Evolutionary conservation across 192 early-diverging fungal genomes (phyloP), one percentile per base, ranked within the genome.

Genomic region (Pilaira anomala): DNA sequence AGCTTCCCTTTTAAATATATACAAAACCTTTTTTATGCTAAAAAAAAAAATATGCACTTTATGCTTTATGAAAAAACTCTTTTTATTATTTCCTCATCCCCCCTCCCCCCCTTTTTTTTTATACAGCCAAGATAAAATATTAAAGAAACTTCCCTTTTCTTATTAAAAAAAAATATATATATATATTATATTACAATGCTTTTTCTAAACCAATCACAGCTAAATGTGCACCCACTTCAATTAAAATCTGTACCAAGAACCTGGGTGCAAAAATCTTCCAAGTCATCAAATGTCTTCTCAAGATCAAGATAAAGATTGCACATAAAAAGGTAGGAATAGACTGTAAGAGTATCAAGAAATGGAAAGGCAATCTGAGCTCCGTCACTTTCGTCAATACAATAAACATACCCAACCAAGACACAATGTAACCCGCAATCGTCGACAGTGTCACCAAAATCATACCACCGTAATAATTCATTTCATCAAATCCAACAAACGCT

Each of bases 191-290:
- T 36, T 36, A 36, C 33, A 36, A 36, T 9, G 33, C 11, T 46
- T 19, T 19, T 19, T 46, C 44, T 28, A 50, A 48, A 30, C 42
- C 22, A 58, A 49, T 41, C 26, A 33, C 55, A 25, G 49, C 56
- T 40, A 56, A 19, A 55, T 39, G 41, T 21, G 71, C 58, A 21
- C 73, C 73, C 26, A 60, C 21, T 19, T 60, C 40, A 13, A 76
- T 48, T 13, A 76, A 49, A n/a, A 48, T 42, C 36, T 76, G 74
- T 22, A 92, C 70, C 74, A 98, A 82, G 62, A 91, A 94, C 63
- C 94, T 80, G 1, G 96, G 94, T 9, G 91, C 93, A 89, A 93
- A 98, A 8, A 96, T 83, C 61, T 92, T 93, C 96, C 94, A 98
- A n/a, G 94, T 91, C 96, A 96, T 96, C 62, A 96, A 79, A 72